These are phyloP conservation scores for Candida pseudofarinosa DNA, from an alignment of 805 yeast species.

Conservation along the genomic window DNA sequence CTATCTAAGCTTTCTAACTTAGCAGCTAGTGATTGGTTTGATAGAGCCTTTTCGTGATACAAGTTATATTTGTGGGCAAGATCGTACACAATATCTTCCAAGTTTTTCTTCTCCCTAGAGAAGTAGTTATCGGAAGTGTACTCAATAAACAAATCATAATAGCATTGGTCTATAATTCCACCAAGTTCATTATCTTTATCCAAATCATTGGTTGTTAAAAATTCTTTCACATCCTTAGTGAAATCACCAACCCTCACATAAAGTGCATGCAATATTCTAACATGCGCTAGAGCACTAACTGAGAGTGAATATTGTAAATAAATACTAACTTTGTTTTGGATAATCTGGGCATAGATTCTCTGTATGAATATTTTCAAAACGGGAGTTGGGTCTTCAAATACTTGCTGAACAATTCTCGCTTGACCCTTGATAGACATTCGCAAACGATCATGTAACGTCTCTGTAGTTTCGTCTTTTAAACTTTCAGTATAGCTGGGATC, in stretches of 20 bases:
- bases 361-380: slow-evolving; percentile 71
- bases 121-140: slow-evolving; percentile 70
- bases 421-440: slow-evolving; percentile 63
- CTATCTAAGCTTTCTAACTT: slow-evolving; percentile 31
- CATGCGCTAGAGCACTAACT: slow-evolving; percentile 63
- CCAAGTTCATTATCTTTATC: slow-evolving; percentile 45
- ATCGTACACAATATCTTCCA: slow-evolving; percentile 50
- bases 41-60: slow-evolving; percentile 31
- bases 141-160: slow-evolving; percentile 68
- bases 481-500: slow-evolving; percentile 53
- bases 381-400: slow-evolving; percentile 65
- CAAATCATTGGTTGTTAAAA: slow-evolving; percentile 44
- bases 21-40: slow-evolving; percentile 31
- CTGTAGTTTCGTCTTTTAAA: slow-evolving; percentile 50
- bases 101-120: slow-evolving; percentile 61
- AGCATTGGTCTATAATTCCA: slow-evolving; percentile 62
- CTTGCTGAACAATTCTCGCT: slow-evolving; percentile 66
- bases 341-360: slow-evolving; percentile 70
- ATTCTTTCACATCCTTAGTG: slow-evolving; percentile 62
- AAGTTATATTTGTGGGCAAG: slow-evolving; percentile 43
- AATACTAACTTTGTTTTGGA: slow-evolving; percentile 52
- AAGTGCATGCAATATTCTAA: slow-evolving; percentile 69
- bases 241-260: slow-evolving; percentile 56
- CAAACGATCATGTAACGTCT: slow-evolving; percentile 47
- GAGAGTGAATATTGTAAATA: slow-evolving; percentile 61